Conservation (phyloP, 129 eudicot species). For the Flaveria brownii region DNA sequence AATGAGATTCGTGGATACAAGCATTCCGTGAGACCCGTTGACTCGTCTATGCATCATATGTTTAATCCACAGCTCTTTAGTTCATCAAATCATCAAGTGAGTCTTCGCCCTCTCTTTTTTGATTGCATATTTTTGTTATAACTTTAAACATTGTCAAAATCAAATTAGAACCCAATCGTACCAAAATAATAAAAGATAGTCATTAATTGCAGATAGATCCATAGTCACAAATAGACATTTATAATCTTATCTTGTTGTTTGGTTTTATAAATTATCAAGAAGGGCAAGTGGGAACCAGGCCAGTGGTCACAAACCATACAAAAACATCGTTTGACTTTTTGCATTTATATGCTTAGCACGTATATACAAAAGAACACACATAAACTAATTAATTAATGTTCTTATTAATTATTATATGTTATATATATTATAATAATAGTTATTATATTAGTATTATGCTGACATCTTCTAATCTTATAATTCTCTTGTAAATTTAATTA, state of each 20-base stretch:
- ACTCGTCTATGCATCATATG: conserved; percentile 50
- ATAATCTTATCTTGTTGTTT: background rate
- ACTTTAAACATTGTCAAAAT: no score
- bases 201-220: no score
- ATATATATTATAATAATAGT: no score
- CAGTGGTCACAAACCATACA: conserved; percentile 16
- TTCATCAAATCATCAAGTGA: conserved; percentile 57
- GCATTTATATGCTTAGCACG: background rate
- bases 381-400: background rate
- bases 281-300: conserved; percentile 15
- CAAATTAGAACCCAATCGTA: no score
- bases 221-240: no score
- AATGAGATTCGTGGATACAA: conserved; percentile 37
- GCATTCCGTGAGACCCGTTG: conserved; percentile 40
- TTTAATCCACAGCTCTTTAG: conserved; percentile 41
- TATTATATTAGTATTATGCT: no score
- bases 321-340: conserved; percentile 10
- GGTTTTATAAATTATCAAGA: background rate
- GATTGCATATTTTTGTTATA: no score
- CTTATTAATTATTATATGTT: background rate
- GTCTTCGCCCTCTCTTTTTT: background rate
- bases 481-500: background rate
- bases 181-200: no score
- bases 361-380: conserved; percentile 12
- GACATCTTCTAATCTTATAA: background rate